phyloP scores from a whole-genome alignment of 345 rosid genomes.

The Bruguiera sexangula region DNA sequence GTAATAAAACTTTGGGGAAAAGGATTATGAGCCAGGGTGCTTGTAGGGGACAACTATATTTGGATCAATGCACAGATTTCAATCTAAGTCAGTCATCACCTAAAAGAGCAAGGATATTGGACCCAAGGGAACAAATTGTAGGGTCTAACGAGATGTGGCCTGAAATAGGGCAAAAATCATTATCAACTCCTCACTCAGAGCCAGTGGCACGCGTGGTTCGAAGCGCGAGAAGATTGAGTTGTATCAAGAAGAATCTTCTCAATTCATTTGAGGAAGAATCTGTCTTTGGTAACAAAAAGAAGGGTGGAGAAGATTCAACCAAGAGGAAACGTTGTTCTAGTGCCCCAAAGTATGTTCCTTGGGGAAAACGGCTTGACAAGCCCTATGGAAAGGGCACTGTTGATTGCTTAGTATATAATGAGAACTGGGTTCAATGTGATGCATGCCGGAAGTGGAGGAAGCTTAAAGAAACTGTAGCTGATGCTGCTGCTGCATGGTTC shows the following conservation, averaged over 20 bases:
- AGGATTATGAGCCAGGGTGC: conserved; percentile 40
- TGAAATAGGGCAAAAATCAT: conserved; percentile 25
- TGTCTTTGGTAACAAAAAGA: conserved; percentile 32
- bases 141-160: conserved; percentile 30
- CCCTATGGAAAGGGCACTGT: conserved; percentile 28
- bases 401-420: conserved; percentile 36
- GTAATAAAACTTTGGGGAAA: conserved; percentile 34
- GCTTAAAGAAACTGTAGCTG: conserved; percentile 42
- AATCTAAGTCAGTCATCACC: conserved; percentile 35
- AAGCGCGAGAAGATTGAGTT: conserved; percentile 48
- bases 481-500: conserved; percentile 69
- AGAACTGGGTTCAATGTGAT: conserved; percentile 93
- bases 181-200: conserved; percentile 26
- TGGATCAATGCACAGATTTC: conserved; percentile 25
- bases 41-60: conserved; percentile 39
- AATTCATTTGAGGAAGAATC: conserved; percentile 41
- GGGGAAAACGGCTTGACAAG: conserved; percentile 24
- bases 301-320: conserved; percentile 25
- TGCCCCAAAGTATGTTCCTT: neutral
- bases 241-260: conserved; percentile 58
- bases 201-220: conserved; percentile 33
- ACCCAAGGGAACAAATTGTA: conserved; percentile 36
- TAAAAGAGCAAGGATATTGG: conserved; percentile 52
- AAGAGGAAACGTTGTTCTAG: conserved; percentile 30
- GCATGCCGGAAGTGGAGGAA: conserved; percentile 93